Percentiles rank a stretch among this genome's conserved stretches.
These are phyloP conservation scores for Cladophialophora carrionii DNA, from an alignment of 2,329 filamentous ascomycete species.

Conservation along the genomic window DNA sequence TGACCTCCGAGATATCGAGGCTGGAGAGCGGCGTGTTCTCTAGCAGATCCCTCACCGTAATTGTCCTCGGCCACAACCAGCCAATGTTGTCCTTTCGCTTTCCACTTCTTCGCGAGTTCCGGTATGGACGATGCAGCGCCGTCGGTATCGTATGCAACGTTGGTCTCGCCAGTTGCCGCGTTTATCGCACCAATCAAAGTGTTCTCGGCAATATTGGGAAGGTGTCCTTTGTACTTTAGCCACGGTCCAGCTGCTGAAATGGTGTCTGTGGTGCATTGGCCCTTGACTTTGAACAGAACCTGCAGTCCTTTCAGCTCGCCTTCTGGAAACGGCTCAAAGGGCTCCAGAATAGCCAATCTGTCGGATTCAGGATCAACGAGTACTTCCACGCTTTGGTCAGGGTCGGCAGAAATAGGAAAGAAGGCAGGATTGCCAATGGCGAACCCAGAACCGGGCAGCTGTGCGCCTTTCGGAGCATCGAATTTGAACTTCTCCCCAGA, in stretches of 20 bases:
- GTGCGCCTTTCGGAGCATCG: conserved; percentile 67
- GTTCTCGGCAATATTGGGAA: conserved; percentile 97
- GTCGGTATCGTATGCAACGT: conserved; percentile 84
- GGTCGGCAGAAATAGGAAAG: conserved; percentile 70
- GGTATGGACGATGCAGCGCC: conserved; percentile 78
- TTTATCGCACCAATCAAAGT: conserved; percentile 95
- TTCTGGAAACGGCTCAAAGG: conserved; percentile 80
- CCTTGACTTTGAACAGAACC: conserved; percentile 93
- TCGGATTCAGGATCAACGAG: conserved; percentile 84
- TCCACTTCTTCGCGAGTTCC: conserved; percentile 83
- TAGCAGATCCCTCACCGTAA: conserved; percentile 87
- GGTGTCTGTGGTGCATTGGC: conserved; percentile 98
- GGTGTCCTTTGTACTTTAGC: conserved; percentile 99
- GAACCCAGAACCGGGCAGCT: conserved; percentile 73
- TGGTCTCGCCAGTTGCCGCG: conserved; percentile 88
- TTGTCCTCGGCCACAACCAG: conserved; percentile 97
- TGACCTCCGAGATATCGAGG: conserved; percentile 86
- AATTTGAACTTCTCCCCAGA: conserved; percentile 85
- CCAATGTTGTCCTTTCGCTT: conserved; percentile 74
- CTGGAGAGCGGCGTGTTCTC: conserved; percentile 88
- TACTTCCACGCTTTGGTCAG: conserved; percentile 71
- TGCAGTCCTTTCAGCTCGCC: conserved; percentile 75
- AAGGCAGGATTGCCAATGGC: conserved; percentile 76
- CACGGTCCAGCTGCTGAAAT: conserved; percentile 96
- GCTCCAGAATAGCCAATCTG: conserved; percentile 86